Conservation (phyloP, 352 stramenopile species). For the Aphanomyces astaci region DNA sequence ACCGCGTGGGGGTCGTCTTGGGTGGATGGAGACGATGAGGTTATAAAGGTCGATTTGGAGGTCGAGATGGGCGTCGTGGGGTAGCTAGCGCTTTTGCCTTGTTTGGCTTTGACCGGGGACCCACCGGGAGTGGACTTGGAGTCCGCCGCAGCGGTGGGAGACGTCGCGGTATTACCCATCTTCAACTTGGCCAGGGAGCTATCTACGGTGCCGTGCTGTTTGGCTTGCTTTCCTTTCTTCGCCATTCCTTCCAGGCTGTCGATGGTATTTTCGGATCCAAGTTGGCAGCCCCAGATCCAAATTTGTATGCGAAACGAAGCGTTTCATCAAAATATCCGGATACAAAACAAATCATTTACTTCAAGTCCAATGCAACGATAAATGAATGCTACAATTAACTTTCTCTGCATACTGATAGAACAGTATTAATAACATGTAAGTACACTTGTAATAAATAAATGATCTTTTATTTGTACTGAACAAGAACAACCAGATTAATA, state of each 20-base stretch:
- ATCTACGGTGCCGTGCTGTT: constrained; percentile 16
- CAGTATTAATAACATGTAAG: too few relatives aligned
- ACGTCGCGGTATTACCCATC: background rate
- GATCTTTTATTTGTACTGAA: too few relatives aligned
- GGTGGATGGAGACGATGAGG: constrained; percentile 14
- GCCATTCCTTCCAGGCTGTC: constrained; percentile 28
- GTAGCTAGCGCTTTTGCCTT: constrained; percentile 17
- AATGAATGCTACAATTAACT: too few relatives aligned
- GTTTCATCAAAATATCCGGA: background rate
- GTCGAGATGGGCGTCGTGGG: constrained; percentile 23
- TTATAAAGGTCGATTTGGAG: constrained; percentile 17
- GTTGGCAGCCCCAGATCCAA: background rate
- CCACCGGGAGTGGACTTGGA: background rate
- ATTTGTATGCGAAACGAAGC: background rate
- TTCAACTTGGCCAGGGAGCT: constrained; percentile 11
- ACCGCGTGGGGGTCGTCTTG: constrained; percentile 32
- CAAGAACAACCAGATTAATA: too few relatives aligned
- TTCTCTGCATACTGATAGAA: too few relatives aligned
- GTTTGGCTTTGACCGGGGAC: background rate
- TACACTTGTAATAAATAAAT: too few relatives aligned
- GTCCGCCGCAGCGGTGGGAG: background rate
- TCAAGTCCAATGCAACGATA: too few relatives aligned
- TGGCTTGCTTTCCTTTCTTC: constrained; percentile 56
- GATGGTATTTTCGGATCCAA: constrained; percentile 6
- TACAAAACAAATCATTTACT: background rate